These are phyloP conservation scores for Mucor irregularis DNA, from an alignment of 371 early-diverging fungal genomes.

Conservation along the genomic window DNA sequence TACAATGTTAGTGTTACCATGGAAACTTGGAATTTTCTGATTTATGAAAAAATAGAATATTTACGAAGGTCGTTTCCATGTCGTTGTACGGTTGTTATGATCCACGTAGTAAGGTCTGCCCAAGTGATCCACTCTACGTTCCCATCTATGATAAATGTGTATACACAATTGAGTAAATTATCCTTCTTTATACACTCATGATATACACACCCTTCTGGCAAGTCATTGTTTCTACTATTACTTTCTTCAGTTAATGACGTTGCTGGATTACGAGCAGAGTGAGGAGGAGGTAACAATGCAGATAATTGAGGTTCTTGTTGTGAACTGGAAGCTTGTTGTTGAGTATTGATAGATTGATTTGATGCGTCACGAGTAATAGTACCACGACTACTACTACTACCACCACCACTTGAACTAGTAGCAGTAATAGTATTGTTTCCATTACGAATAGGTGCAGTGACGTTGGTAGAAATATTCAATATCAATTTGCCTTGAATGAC, in stretches of 20 bases:
- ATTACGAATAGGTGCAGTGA: slow-evolving; percentile 43
- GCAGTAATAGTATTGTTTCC: slow-evolving; percentile 36
- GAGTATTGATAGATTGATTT: slow-evolving; percentile 18
- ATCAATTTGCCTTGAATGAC: slow-evolving; percentile 85
- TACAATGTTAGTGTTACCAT: too few species aligned
- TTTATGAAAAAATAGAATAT: too few species aligned
- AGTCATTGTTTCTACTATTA: slow-evolving; percentile 53
- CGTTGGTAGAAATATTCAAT: slow-evolving; percentile 69
- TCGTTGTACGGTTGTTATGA: slow-evolving; percentile 68
- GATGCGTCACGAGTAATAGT: slow-evolving; percentile 24
- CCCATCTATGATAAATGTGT: slow-evolving; percentile 55
- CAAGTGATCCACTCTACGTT: slow-evolving; percentile 67
- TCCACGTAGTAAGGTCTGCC: slow-evolving; percentile 77
- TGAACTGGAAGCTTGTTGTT: not conserved
- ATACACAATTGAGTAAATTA: not conserved
- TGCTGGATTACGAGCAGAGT: slow-evolving; percentile 13
- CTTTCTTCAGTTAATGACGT: slow-evolving; percentile 4
- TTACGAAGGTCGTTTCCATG: slow-evolving; percentile 71
- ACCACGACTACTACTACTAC: not conserved
- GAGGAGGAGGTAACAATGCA: slow-evolving; percentile 1
- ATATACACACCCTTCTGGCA: slow-evolving; percentile 66
- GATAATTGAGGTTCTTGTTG: not conserved
- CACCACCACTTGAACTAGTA: slow-evolving; percentile 22
- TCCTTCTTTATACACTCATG: not conserved
- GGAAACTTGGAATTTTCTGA: too few species aligned